Evolutionary conservation across 1,284 basidiomycete species (phyloP), one percentile per base, ranked within the genome.

Genomic region (Ganoderma leucocontextum): DNA sequence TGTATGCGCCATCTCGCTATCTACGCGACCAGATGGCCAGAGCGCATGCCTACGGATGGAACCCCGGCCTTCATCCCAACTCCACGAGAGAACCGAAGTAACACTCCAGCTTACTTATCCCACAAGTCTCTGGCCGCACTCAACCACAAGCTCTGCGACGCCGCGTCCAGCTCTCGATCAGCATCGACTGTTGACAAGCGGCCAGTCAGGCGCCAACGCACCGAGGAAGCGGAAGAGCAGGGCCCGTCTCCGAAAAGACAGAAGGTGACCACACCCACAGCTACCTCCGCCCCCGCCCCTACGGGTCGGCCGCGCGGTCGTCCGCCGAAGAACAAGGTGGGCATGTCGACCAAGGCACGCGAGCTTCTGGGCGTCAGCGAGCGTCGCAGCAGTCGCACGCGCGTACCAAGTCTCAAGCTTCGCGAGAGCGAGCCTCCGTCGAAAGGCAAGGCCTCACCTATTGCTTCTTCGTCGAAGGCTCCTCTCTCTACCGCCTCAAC

Each of bases 1-100:
- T 94, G 92, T 76, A 84, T 93, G 79, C 89, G 92, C 22, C 92
- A 94, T 77, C 86, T 83, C 71, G 91, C 89, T 19, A 94, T 94
- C 67, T 94, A 93, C 78, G 83, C 82, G 5, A 82, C 85, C 61
- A 78, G 85, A 3, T 94, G 93, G 93, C 92, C 92, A 22, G 82
- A 84, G 60, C 90, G 92, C 63, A 75, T 87, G 35, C 80, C 86
- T 38, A 79, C 81, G 19, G 85, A 87, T 68, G 88, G 87, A 1
- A 77, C 72, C 5, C 67, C 83, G 10, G 77, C 78, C 19, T 81
- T 79, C 68, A 70, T 84, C 10, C 83, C 84, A 13, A 87, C 86
- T 8, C 88, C 88, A 55, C 83, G 85, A 49, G 86, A 88, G 64
- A 69, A 70, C 35, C 63, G 72, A 44, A 73, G 70, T 53, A 82